Conservation (phyloP, 2,329 filamentous ascomycete genomes). For the Diaporthe vaccinii region DNA sequence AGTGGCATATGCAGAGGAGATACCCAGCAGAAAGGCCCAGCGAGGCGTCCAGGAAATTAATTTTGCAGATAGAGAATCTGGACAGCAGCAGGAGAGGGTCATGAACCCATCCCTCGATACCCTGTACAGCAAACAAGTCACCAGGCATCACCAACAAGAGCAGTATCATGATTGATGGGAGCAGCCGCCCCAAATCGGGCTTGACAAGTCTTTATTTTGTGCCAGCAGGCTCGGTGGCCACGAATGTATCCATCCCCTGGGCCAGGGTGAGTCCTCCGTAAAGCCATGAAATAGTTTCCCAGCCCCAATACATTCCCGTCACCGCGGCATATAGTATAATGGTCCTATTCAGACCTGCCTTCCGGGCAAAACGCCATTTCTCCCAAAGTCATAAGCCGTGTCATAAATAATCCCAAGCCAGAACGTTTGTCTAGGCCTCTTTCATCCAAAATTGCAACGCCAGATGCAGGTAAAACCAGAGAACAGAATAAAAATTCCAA, state of each 20-base stretch:
- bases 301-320: constrained; percentile 9
- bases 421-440: constrained; percentile 29
- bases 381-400: constrained; percentile 10
- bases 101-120: neutral
- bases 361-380: constrained; percentile 12
- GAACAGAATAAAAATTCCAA: neutral
- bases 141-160: neutral
- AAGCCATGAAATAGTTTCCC: neutral
- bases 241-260: neutral
- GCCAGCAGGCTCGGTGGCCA: neutral
- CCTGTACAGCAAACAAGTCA: neutral
- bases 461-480: constrained; percentile 15
- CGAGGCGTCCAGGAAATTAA: constrained; percentile 30
- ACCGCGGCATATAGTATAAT: neutral
- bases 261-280: neutral
- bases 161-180: neutral
- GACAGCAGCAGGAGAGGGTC: neutral
- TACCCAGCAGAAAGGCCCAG: constrained; percentile 16
- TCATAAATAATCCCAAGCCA: constrained; percentile 23
- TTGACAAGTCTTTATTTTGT: constrained; percentile 1
- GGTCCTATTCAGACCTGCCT: constrained; percentile 2
- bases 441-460: constrained; percentile 29
- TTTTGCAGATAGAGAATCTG: neutral
- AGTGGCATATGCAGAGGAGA: constrained; percentile 17
- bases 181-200: neutral